Evolutionary conservation across 2,329 filamentous ascomycete species (phyloP).

Genomic region (Penicillium crustosum): DNA sequence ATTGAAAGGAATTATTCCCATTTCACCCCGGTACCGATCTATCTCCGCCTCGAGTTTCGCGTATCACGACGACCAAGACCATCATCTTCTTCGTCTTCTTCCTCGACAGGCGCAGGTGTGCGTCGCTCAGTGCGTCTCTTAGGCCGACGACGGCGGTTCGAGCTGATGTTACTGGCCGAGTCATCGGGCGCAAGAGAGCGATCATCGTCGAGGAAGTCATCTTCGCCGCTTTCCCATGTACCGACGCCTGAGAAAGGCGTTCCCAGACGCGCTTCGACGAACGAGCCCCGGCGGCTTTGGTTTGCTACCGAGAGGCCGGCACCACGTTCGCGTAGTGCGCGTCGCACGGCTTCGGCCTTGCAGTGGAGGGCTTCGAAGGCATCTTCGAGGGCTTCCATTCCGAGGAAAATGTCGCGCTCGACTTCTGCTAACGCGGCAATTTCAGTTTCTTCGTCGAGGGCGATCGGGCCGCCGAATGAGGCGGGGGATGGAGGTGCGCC

Average conservation of each 20-base stretch:
- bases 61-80: conserved; percentile 26
- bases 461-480: conserved; percentile 70
- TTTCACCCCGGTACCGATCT: not conserved
- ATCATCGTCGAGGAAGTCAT: conserved; percentile 48
- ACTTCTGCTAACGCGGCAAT: conserved; percentile 87
- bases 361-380: conserved; percentile 89
- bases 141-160: conserved; percentile 45
- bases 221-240: conserved; percentile 44
- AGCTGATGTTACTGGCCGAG: conserved; percentile 51
- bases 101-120: conserved; percentile 50
- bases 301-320: conserved; percentile 65
- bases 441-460: conserved; percentile 90
- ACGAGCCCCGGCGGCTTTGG: conserved; percentile 45
- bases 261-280: conserved; percentile 44
- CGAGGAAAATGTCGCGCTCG: conserved; percentile 86
- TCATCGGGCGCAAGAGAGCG: conserved; percentile 50
- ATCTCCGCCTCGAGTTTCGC: conserved; percentile 30
- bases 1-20: not conserved
- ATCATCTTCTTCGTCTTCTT: conserved; percentile 47
- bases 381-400: conserved; percentile 93
- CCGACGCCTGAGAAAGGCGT: conserved; percentile 39
- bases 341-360: conserved; percentile 77
- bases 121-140: conserved; percentile 50
- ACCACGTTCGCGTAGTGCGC: conserved; percentile 74
- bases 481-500: conserved; percentile 54